Evolutionary conservation across 108 stramenopile species (phyloP).

Genomic region (Epithemia pelagica): DNA sequence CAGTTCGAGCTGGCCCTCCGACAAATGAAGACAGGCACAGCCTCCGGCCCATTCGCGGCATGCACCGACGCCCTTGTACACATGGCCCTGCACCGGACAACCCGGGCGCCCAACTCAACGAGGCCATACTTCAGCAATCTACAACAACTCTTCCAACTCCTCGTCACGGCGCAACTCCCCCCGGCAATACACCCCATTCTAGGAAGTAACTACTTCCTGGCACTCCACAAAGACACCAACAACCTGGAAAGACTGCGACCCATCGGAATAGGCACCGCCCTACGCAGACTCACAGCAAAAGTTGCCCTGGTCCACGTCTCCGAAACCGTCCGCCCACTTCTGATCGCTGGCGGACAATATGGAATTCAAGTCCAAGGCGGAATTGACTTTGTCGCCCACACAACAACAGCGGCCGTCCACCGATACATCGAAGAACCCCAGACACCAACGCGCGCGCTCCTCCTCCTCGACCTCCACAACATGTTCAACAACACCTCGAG

Average conservation of each 20-base stretch:
- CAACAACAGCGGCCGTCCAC: neutral
- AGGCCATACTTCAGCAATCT: neutral
- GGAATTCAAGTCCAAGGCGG: neutral
- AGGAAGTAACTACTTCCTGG: neutral
- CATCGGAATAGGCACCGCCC: neutral
- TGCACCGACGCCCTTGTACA: neutral
- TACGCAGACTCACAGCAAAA: neutral
- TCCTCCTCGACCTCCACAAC: neutral
- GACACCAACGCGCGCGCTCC: neutral
- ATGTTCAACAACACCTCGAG: neutral
- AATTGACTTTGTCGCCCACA: neutral
- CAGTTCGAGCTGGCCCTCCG: neutral
- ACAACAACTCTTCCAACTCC: neutral
- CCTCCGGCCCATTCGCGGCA: neutral
- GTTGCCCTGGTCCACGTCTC: neutral
- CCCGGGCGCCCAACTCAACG: neutral
- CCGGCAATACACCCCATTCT: neutral
- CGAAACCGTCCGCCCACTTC: neutral
- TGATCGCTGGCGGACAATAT: neutral
- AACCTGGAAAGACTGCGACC: neutral
- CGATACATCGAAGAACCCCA: neutral
- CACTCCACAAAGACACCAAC: neutral
- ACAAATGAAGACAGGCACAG: neutral
- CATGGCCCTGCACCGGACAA: neutral
- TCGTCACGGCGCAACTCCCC: neutral